Evolutionary conservation across 108 stramenopile species (phyloP).

Genomic region (Skeletonema grethae): DNA sequence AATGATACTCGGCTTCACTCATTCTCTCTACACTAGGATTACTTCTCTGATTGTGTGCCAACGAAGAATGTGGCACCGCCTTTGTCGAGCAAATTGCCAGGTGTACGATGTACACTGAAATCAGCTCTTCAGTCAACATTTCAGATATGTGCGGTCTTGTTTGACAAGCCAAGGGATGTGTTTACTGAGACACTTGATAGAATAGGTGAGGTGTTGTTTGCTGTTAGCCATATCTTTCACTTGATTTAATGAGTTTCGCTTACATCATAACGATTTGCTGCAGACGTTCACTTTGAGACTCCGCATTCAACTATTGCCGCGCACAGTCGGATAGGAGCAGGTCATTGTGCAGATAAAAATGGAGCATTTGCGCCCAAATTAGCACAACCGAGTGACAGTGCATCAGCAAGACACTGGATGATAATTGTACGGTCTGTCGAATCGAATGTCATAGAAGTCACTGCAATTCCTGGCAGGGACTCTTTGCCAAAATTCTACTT

Average conservation of each 20-base stretch:
- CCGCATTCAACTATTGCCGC: background rate
- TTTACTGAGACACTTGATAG: slow-evolving; percentile 25
- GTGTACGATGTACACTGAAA: slow-evolving; percentile 16
- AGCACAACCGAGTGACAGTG: slow-evolving; percentile 13
- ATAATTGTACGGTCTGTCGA: slow-evolving; percentile 45
- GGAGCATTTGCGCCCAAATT: slow-evolving; percentile 27
- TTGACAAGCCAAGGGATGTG: slow-evolving; percentile 35
- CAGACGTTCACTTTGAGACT: slow-evolving; percentile 1
- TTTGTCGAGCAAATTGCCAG: background rate
- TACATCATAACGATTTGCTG: background rate
- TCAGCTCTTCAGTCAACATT: slow-evolving; percentile 29
- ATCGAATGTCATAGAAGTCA: slow-evolving; percentile 45
- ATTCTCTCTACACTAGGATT: slow-evolving; percentile 11
- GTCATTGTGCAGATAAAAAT: slow-evolving; percentile 18
- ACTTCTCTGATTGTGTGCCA: slow-evolving; percentile 11
- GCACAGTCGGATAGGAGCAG: background rate
- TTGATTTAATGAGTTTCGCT: background rate
- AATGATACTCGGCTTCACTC: background rate
- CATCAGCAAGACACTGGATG: slow-evolving; percentile 56
- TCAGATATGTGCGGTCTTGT: slow-evolving; percentile 28
- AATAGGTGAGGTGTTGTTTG: slow-evolving; percentile 20
- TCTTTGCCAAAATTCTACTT: slow-evolving; percentile 39
- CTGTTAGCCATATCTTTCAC: background rate
- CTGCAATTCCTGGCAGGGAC: slow-evolving; percentile 54
- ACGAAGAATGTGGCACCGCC: slow-evolving; percentile 5